phyloP scores from a whole-genome alignment of 805 yeast genomes.

The Candida montana region DNA sequence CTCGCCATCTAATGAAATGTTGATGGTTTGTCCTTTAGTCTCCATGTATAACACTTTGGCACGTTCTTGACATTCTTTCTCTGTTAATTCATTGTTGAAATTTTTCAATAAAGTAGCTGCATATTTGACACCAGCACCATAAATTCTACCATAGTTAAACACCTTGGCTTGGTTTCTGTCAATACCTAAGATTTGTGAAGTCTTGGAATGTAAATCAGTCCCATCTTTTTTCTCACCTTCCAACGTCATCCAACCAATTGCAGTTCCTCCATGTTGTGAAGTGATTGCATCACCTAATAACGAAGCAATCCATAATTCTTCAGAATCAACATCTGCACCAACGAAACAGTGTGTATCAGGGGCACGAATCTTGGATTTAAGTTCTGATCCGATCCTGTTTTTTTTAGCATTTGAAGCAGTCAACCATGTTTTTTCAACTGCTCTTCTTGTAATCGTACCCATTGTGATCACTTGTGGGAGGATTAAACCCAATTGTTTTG shows the following conservation, averaged over 20 bases:
- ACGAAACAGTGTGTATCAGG: conserved; percentile 89
- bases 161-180: conserved; percentile 89
- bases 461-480: conserved; percentile 80
- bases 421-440: conserved; percentile 96
- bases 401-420: conserved; percentile 94
- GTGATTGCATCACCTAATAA: conserved; percentile 89
- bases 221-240: conserved; percentile 91
- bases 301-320: conserved; percentile 97
- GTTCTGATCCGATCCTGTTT: conserved; percentile 84
- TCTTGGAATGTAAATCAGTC: conserved; percentile 92
- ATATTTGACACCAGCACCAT: conserved; percentile 94
- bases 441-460: conserved; percentile 96
- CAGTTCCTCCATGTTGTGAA: conserved; percentile 89
- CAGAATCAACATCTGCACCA: conserved; percentile 99
- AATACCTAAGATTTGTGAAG: conserved; percentile 85
- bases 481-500: conserved; percentile 38
- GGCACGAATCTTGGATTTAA: conserved; percentile 80
- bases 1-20: conserved; percentile 22
- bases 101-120: conserved; percentile 80
- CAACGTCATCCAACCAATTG: conserved; percentile 98
- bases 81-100: conserved; percentile 68
- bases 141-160: conserved; percentile 94
- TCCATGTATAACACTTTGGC: conserved; percentile 68
- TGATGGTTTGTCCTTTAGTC: conserved; percentile 67
- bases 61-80: conserved; percentile 55